phyloP scores from a whole-genome alignment of 2,329 filamentous ascomycete genomes.

The Fusarium pseudoanthophilum region DNA sequence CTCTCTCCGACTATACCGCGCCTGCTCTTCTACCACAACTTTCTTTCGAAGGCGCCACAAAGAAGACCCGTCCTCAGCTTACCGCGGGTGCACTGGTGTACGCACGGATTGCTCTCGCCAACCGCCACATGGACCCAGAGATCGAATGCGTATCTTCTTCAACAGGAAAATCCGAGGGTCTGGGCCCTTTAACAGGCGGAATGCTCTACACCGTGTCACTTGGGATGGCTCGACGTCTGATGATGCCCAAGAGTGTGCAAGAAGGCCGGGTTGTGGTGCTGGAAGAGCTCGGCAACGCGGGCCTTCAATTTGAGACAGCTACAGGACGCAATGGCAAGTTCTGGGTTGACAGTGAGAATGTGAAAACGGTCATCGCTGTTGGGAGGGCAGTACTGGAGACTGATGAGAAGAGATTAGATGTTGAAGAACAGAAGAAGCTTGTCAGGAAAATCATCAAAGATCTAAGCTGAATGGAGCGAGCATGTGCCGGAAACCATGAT shows the following conservation, averaged over 20 bases:
- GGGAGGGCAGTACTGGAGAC: conserved; percentile 81
- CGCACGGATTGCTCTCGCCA: conserved; percentile 81
- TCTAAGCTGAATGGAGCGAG: conserved; percentile 53
- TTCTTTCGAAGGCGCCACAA: conserved; percentile 91
- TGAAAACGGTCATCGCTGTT: conserved; percentile 79
- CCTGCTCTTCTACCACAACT: conserved; percentile 83
- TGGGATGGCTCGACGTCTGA: conserved; percentile 81
- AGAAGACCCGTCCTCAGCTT: conserved; percentile 88
- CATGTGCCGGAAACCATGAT: conserved; percentile 11
- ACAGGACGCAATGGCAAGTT: conserved; percentile 92
- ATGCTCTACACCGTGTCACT: conserved; percentile 87
- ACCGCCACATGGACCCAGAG: conserved; percentile 88
- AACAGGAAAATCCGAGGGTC: conserved; percentile 88
- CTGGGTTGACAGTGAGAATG: conserved; percentile 85
- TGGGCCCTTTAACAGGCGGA: conserved; percentile 84
- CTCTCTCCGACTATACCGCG: conserved; percentile 72
- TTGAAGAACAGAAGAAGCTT: conserved; percentile 76
- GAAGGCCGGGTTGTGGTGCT: conserved; percentile 77
- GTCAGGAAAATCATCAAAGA: conserved; percentile 74
- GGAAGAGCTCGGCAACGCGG: conserved; percentile 79
- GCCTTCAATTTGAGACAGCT: conserved; percentile 90
- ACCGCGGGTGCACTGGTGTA: conserved; percentile 83
- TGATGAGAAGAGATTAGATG: conserved; percentile 73
- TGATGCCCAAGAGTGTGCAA: conserved; percentile 71
- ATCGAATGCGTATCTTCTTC: conserved; percentile 87